Evolutionary conservation across 306 rosid species (phyloP), one percentile per base, ranked within the genome.

Genomic region (Prunus campanulata): DNA sequence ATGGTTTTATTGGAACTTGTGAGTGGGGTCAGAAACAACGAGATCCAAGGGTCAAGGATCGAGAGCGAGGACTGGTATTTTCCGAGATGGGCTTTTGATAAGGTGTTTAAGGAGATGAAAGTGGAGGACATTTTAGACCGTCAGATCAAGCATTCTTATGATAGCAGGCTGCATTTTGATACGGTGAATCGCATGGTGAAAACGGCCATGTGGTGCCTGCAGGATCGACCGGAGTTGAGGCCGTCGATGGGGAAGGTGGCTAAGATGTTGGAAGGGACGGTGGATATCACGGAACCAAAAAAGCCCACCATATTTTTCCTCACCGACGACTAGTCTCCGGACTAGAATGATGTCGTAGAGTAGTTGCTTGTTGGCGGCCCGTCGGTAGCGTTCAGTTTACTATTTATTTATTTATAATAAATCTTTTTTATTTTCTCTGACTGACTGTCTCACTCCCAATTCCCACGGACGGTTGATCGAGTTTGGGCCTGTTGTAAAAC

Each of bases 201-300:
- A 82, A 92, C 98, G 15, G 92, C 98, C 0, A 92, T 95, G 93
- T 92, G 98, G 98, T 95, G 98, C 80, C 85, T 95, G 19, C 97
- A 95, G 18, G 91, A 86, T 30, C 84, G 87, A 51, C 96, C 96
- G 52, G 97, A 95, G 79, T 66, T 70, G 80, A 87, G 98, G 80
- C 98, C 97, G 15, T 80, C 98, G 1, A 95, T 95, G 98, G 98
- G 98, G 9, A 90, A 95, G 48, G 97, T 90, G 16, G 96, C 97
- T n/a, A 95, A 92, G 90, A 90, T 95, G 97, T 46, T 95, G 50
- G 98, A 95, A 84, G 97, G 97, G 69, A 92, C 96, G 16, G 90
- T 88, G 74, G 98, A 95, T 80, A 94, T 94, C 65, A 78, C 30
- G 1, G 88, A 84, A 1, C 98, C 98, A 0, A 80, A 83, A 20